Evolutionary conservation across 2,329 filamentous ascomycete species (phyloP).

Genomic region (Lecanicillium sp.): DNA sequence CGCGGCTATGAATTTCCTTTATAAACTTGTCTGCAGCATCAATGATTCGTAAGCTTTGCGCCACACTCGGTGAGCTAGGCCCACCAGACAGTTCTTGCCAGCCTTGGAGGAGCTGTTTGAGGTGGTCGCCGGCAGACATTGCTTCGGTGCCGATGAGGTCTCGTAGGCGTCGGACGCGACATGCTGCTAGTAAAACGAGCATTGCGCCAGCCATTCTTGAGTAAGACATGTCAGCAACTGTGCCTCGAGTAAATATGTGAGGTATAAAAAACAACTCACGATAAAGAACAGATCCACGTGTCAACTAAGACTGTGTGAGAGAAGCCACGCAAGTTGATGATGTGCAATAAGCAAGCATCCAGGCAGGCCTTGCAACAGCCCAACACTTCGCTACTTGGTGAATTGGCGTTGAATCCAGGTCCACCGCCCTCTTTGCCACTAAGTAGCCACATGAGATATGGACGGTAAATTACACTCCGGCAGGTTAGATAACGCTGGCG

Average conservation of each 20-base stretch:
- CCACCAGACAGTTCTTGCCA: conserved; percentile 33
- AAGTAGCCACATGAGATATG: conserved; percentile 41
- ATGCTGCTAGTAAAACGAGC: conserved; percentile 38
- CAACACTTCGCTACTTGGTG: conserved; percentile 24
- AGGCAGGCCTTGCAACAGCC: conserved; percentile 35
- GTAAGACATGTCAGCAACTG: too few relatives aligned
- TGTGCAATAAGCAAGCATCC: conserved; percentile 39
- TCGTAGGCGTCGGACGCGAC: conserved; percentile 27
- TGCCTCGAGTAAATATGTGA: too few relatives aligned
- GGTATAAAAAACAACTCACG: conserved; percentile 30
- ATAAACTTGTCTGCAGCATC: conserved; percentile 34
- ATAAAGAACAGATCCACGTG: conserved; percentile 46
- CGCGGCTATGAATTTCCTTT: conserved; percentile 20
- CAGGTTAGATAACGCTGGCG: conserved; percentile 43
- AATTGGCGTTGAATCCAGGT: conserved; percentile 14
- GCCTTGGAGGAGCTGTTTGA: conserved; percentile 28
- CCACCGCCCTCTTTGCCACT: conserved; percentile 24
- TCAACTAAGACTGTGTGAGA: conserved; percentile 43
- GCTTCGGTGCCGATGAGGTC: conserved; percentile 30
- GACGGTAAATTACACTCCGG: conserved; percentile 42
- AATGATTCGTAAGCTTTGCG: conserved; percentile 38
- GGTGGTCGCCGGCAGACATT: conserved; percentile 29
- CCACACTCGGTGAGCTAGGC: conserved; percentile 33
- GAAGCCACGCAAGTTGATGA: conserved; percentile 37
- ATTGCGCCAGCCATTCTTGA: conserved; percentile 39